Percentiles rank a stretch among this genome's conserved stretches.
Evolutionary conservation across 345 rosid genomes (phyloP).

Genomic region (Balakata baccata): DNA sequence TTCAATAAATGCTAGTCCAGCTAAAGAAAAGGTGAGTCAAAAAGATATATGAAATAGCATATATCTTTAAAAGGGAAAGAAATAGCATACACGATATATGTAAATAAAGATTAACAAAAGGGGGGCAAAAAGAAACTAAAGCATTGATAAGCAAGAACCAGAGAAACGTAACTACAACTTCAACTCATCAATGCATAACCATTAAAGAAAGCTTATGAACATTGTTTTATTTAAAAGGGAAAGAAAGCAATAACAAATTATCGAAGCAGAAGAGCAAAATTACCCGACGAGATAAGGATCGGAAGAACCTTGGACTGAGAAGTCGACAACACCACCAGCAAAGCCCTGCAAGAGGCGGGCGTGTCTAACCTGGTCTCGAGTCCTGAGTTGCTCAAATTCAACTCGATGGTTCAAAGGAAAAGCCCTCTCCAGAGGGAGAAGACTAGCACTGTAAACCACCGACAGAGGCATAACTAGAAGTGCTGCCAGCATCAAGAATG

Average conservation of each 20-base stretch:
- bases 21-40: not conserved
- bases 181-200: constrained; percentile 1
- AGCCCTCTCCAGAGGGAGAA: constrained; percentile 64
- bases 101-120: too few species aligned
- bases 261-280: not conserved
- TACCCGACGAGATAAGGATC: constrained; percentile 90
- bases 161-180: too few species aligned
- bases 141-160: too few species aligned
- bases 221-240: not conserved
- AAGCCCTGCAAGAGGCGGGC: constrained; percentile 59
- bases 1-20: too few species aligned
- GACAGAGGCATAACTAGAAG: constrained; percentile 23
- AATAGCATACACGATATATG: too few species aligned
- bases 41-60: too few species aligned
- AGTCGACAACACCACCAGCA: constrained; percentile 58
- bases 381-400: constrained; percentile 50
- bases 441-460: constrained; percentile 32
- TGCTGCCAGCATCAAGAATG: constrained; percentile 22
- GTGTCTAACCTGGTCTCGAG: constrained; percentile 71
- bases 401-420: constrained; percentile 54
- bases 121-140: too few species aligned
- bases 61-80: too few species aligned
- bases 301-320: constrained; percentile 72
- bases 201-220: not conserved
- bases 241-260: not conserved